Percentiles rank a stretch among this genome's conserved stretches.
Conservation (phyloP, 2,329 filamentous ascomycete species). For the Bipolaris oryzae region DNA sequence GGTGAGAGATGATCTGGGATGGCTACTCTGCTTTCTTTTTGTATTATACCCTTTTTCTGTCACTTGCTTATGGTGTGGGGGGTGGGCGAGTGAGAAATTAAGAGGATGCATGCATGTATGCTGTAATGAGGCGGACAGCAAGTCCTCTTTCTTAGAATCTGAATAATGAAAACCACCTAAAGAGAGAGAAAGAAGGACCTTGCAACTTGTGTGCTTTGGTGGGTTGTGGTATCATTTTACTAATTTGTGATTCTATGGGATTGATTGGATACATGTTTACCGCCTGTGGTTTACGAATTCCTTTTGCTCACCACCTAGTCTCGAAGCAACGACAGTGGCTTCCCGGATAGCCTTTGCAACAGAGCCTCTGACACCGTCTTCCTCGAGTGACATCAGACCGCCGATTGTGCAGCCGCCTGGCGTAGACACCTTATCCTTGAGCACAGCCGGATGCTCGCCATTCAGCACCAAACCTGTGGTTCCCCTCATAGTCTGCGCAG, state of each 20-base stretch:
- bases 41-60: conserved; percentile 23
- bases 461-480: conserved; percentile 70
- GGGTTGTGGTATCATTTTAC: conserved; percentile 16
- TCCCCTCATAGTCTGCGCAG: conserved; percentile 78
- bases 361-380: conserved; percentile 70
- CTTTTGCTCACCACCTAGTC: conserved; percentile 63
- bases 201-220: neutral
- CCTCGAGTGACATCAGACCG: conserved; percentile 74
- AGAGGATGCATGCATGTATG: neutral
- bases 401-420: conserved; percentile 80
- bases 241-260: neutral
- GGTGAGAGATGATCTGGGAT: neutral
- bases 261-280: conserved; percentile 14
- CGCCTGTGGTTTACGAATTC: conserved; percentile 53
- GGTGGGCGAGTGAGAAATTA: neutral
- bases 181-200: neutral
- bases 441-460: conserved; percentile 75
- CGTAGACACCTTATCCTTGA: conserved; percentile 77
- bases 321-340: conserved; percentile 71
- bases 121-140: conserved; percentile 2
- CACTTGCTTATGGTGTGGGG: neutral
- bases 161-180: neutral
- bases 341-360: conserved; percentile 73
- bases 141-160: too few species aligned
- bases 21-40: conserved; percentile 19